A percentile compares a stretch with the other conserved stretches of the same genome.
phyloP scores from a whole-genome alignment of 108 stramenopile species.

The Cyclotella baltica region DNA sequence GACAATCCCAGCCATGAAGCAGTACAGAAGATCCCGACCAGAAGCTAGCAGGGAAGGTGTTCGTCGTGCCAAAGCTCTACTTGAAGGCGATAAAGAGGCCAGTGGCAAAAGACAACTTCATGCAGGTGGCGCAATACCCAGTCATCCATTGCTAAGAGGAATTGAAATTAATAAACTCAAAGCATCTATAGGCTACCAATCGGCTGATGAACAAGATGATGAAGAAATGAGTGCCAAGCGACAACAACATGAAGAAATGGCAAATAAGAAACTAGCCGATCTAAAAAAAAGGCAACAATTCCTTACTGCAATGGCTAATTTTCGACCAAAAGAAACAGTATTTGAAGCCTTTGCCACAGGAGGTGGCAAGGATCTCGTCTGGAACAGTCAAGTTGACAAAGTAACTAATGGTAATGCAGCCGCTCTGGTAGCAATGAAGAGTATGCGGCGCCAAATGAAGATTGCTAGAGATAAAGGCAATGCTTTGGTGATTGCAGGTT shows the following conservation, averaged over 20 bases:
- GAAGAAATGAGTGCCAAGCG: background rate
- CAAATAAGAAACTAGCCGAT: conserved; percentile 51
- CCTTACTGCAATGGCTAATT: conserved; percentile 84
- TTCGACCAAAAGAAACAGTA: conserved; percentile 97
- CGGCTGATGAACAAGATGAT: background rate
- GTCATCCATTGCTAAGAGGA: conserved; percentile 79
- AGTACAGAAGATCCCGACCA: conserved; percentile 92
- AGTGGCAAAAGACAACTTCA: conserved; percentile 71
- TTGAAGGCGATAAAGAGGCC: conserved; percentile 77
- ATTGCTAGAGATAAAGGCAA: conserved; percentile 85
- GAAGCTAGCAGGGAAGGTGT: conserved; percentile 90
- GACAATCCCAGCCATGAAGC: conserved; percentile 82
- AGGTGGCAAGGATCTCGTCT: conserved; percentile 75
- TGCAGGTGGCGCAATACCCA: conserved; percentile 58
- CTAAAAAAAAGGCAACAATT: conserved; percentile 82
- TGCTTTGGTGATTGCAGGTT: conserved; percentile 81
- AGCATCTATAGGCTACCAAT: conserved; percentile 13
- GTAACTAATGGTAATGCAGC: conserved; percentile 61
- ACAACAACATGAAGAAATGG: conserved; percentile 35
- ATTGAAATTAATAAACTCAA: conserved; percentile 65
- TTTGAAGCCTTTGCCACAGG: conserved; percentile 96
- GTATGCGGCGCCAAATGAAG: conserved; percentile 90
- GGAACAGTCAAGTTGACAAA: conserved; percentile 83
- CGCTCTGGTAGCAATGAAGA: conserved; percentile 88
- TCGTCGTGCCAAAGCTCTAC: conserved; percentile 82